A percentile compares a stretch with the other conserved stretches of the same genome.
phyloP scores from a whole-genome alignment of 306 rosid genomes.

The Inga oerstediana region DNA sequence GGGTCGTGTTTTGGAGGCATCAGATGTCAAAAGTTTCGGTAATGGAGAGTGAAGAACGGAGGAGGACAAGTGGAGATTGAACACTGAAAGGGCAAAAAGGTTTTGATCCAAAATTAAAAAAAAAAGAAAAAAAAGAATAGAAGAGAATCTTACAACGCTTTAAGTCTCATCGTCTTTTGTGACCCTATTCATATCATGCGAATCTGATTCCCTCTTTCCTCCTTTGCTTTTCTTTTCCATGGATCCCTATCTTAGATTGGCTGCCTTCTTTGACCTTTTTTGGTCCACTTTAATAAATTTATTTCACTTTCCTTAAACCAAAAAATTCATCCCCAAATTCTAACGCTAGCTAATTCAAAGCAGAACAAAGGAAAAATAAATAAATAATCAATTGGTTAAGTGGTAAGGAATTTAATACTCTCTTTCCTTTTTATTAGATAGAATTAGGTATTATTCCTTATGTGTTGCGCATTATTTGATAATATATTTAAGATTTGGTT shows the following conservation, averaged over 20 bases:
- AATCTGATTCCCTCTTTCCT: background rate
- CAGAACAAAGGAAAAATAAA: no score
- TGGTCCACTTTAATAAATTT: background rate
- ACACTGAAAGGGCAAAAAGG: background rate
- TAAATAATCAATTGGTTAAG: no score
- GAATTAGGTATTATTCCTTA: no score
- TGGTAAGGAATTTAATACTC: no score
- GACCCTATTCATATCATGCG: background rate
- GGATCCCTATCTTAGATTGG: background rate
- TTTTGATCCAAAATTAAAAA: background rate
- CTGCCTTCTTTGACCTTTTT: constrained; percentile 10
- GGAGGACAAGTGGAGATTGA: background rate
- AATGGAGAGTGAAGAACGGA: background rate
- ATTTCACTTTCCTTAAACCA: background rate
- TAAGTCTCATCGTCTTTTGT: background rate
- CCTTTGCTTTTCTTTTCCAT: background rate
- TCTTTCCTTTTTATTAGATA: no score
- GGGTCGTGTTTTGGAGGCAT: background rate
- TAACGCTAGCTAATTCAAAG: background rate
- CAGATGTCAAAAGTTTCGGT: background rate
- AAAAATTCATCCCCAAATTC: background rate
- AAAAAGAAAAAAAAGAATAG: no score
- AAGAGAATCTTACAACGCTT: background rate
- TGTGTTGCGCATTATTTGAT: no score
- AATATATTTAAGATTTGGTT: no score